These are phyloP conservation scores for Globisporangium cederbergense DNA, from an alignment of 352 stramenopile genomes.

Conservation along the genomic window DNA sequence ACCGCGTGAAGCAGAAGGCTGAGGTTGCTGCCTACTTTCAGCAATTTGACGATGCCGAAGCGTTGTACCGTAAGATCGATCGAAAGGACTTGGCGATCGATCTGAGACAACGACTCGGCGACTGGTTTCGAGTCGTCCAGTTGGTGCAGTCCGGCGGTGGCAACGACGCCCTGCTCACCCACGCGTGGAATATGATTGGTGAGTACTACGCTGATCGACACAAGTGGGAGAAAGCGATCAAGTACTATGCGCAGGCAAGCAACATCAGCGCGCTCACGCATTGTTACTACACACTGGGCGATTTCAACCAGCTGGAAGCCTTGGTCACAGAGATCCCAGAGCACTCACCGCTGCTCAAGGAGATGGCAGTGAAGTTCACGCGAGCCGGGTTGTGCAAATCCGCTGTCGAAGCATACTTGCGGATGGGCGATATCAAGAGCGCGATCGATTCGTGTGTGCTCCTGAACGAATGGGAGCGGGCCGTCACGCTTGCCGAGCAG, in stretches of 20 bases:
- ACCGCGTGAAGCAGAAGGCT: conserved; percentile 90
- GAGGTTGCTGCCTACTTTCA: conserved; percentile 90
- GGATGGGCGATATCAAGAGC: conserved; percentile 88
- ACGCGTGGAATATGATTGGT: conserved; percentile 89
- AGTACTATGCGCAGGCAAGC: conserved; percentile 87
- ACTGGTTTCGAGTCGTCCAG: conserved; percentile 92
- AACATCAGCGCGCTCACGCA: conserved; percentile 75
- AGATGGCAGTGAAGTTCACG: conserved; percentile 89
- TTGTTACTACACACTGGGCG: conserved; percentile 90
- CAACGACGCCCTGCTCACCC: conserved; percentile 74
- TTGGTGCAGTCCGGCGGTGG: conserved; percentile 74
- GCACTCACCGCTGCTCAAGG: conserved; percentile 66
- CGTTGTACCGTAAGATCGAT: conserved; percentile 91
- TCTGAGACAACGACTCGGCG: conserved; percentile 84
- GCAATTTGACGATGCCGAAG: conserved; percentile 91
- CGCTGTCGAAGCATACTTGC: conserved; percentile 86
- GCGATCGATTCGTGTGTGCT: conserved; percentile 92
- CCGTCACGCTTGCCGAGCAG: conserved; percentile 87
- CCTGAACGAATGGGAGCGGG: conserved; percentile 91
- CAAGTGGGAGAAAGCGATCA: conserved; percentile 91
- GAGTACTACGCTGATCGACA: conserved; percentile 90
- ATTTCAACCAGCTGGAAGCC: conserved; percentile 86
- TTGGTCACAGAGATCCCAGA: conserved; percentile 85
- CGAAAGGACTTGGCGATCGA: conserved; percentile 93
- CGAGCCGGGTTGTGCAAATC: conserved; percentile 76